Evolutionary conservation across 2,329 filamentous ascomycete genomes (phyloP).

Genomic region (Coniochaeta sp.): DNA sequence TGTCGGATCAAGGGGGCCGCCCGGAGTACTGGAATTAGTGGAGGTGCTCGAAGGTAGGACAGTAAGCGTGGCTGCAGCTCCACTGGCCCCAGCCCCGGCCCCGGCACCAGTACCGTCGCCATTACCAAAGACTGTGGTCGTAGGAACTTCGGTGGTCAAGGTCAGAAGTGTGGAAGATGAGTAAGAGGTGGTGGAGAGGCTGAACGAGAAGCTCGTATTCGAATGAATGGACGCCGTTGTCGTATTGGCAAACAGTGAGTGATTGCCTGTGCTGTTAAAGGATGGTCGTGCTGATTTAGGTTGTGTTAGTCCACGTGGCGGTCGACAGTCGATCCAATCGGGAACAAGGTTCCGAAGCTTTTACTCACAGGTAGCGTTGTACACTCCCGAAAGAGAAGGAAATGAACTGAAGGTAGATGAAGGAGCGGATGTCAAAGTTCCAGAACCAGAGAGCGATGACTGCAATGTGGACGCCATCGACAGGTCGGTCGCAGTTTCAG

Average conservation of each 20-base stretch:
- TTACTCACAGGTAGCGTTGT: slow-evolving; percentile 15
- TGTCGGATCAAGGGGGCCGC: slow-evolving; percentile 15
- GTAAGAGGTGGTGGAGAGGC: not conserved
- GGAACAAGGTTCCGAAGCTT: not conserved
- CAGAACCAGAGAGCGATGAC: slow-evolving; percentile 14
- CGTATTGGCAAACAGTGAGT: not conserved
- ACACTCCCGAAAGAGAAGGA: slow-evolving; percentile 12
- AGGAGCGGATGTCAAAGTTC: slow-evolving; percentile 23
- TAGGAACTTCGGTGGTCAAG: not conserved
- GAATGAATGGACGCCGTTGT: not conserved
- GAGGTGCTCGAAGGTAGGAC: slow-evolving; percentile 15
- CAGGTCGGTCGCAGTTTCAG: not conserved
- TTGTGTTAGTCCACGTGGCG: not conserved
- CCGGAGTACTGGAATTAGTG: slow-evolving; percentile 12
- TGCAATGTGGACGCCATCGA: slow-evolving; percentile 5
- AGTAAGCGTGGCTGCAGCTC: not conserved
- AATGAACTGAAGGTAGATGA: slow-evolving; percentile 14
- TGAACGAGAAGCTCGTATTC: not conserved
- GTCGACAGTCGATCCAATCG: not conserved
- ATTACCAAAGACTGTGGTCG: not conserved
- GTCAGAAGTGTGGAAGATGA: not conserved
- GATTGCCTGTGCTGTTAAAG: not conserved
- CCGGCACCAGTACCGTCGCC: not conserved
- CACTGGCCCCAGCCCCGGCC: not conserved
- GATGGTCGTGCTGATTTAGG: not conserved